Base-by-base conservation (phyloP, 2,329 filamentous ascomycete species). In the Aspergillus uvarum region DNA sequence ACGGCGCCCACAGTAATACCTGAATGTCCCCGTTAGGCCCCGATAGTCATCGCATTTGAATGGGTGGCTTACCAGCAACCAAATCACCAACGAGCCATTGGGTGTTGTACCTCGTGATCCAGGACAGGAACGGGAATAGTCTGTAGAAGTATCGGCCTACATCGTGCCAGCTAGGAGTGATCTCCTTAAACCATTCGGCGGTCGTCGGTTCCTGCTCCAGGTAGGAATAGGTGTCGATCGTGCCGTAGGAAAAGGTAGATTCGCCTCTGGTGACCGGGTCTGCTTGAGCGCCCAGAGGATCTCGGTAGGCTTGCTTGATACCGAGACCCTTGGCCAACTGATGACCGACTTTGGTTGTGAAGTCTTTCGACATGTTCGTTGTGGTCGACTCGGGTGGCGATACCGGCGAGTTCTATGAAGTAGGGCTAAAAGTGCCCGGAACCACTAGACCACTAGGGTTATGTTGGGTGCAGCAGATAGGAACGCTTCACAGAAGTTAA, bases 81-180 rank as follows among this genome's bases (percentile, higher is more conserved):
- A 98, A 77, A 78, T 99, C 95, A 69, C 95, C 95, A 16, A 87
- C 75, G 5, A 97, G 77, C 95, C 95, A 99, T 79, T 92, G 88
- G 4, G 88, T 11, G 73, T 99, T 99, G 80, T 99, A 99, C 67
- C 88, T 86, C 11, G 80, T 77, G 59, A 98, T 94, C 95, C 95
- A 99, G n/a, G 86, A 82, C 5, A 90, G 74, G 72, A 97, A 98
- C 0, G 95, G 95, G 67, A 99, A 96, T 1, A 98, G 79, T 14
- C 85, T 89, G 65, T 81, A 78, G 59, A 87, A 58, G 71, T 97
- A 99, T 2, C 78, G 67, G 5, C 75, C 52, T 3, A 88, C 56
- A 38, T 89, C 83, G 1, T 72, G 64, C 7, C 80, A 74, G 0
- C 81, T 81, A 0, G 94, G 95, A 0, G 85, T 71, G 19, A 89